Evolutionary conservation across 2,329 filamentous ascomycete genomes (phyloP), one percentile per base, ranked within the genome.

Genomic region (Claviceps sp.): DNA sequence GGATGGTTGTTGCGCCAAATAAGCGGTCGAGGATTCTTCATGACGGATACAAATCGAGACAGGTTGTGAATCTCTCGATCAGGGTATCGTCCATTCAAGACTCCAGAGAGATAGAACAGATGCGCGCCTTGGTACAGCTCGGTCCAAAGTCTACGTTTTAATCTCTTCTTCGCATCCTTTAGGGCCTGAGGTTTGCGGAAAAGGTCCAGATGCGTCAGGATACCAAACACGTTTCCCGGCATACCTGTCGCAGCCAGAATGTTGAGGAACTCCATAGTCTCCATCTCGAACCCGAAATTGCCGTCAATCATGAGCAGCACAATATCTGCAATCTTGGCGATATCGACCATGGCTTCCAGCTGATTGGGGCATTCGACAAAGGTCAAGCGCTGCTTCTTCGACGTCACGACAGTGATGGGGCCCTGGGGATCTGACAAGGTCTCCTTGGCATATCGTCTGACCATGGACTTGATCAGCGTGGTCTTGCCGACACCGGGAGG

Each of bases 221-320:
- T 90, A 50, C 93, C 93, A 65, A 98, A 97, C 40, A 98, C 90
- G 61, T 98, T 98, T 58, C 93, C 91, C 0, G 94, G 93, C 91
- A 98, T 97, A 67, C 93, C 93, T 34, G 87, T 95, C 2, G 89
- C 82, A n/a, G 87, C 85, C 49, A 98, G 74, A 17, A 96, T 84
- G 61, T 96, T 97, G 63, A 98, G 73, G 56, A 98, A 98, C 70
- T 98, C 93, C 93, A 98, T 98, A 0, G 93, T 98, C 76, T 98
- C 93, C 93, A 98, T 98, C 71, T 98, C 93, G 64, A 98, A 98
- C 14, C 93, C 94, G 63, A 87, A 98, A 70, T 97, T 97, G 52
- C 93, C 94, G 65, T 98, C 93, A 60, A 98, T 98, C 87, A 98
- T 93, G 52, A 98, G 78, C 48, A 98, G 76, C 5, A 97, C 88